Base-by-base conservation (phyloP, 169 alveolate species). In the Babesia bigemina region DNA sequence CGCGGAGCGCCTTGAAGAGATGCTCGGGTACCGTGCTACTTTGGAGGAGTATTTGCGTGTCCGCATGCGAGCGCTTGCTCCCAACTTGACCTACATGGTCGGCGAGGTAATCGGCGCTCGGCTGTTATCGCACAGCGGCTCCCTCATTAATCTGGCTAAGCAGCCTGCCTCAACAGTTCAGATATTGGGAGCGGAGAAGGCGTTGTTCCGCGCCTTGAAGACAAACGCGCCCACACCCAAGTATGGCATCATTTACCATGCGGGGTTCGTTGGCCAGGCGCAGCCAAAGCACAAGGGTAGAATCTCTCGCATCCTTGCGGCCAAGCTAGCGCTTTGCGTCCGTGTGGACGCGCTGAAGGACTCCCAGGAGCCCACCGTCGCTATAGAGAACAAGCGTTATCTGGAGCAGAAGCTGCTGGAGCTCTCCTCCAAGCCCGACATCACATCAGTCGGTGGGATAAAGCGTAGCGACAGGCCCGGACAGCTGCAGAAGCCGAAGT, bases 51-150 rank as follows among this genome's bases (percentile, higher is more conserved):
- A 98, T 87, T 91, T 98, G 55, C 95, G 97, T 82, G 91, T 93
- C 73, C 94, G 99, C 82, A 98, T 98, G 99, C 93, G 93, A 75
- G 98, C 99, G 48, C 92, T 98, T 53, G 99, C 99, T 7, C 99
- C 99, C 26, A 98, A 98, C 81, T 92, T 98, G 67, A 97, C 99
- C 45, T 88, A 93, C 90, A 92, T 95, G 95, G 98, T 94, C 13
- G 99, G 99, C 3, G 99, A 98, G 94, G 91, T 97, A 49, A 98
- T 98, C 22, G 99, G 99, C 21, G 99, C 99, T n/a, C 95, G 99
- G 62, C 91, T 98, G 77, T 95, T 98, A 65, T 96, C 99, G 49
- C 99, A 97, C 91, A 98, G 99, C 56, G 99, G 99, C 36, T 93
- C 99, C 47, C 88, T 98, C 74, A 92, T 97, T 88, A 95, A 96